Percentiles rank a stretch among this genome's conserved stretches.
phyloP scores from a whole-genome alignment of 2,329 filamentous ascomycete genomes.

The Penicillium oxalicum region DNA sequence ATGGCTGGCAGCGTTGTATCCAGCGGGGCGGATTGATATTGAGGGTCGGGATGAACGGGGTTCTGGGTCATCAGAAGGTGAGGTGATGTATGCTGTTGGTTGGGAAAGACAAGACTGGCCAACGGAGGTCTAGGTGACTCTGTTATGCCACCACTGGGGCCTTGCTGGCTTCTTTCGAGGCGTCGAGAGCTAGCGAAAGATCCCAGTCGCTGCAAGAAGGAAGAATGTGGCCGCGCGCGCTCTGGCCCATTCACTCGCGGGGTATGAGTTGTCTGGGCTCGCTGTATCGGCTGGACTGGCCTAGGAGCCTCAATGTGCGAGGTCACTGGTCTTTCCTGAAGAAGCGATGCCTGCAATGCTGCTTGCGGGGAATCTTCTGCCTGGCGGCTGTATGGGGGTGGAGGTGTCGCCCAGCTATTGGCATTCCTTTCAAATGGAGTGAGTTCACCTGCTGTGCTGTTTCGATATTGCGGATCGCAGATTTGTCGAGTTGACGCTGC shows the following conservation, averaged over 20 bases:
- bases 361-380: slow-evolving; percentile 35
- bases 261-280: slow-evolving; percentile 24
- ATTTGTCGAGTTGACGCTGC: slow-evolving; percentile 66
- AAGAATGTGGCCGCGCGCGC: slow-evolving; percentile 22
- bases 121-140: slow-evolving; percentile 11
- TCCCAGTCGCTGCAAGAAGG: slow-evolving; percentile 24
- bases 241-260: slow-evolving; percentile 17
- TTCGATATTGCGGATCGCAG: slow-evolving; percentile 49
- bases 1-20: not conserved
- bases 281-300: slow-evolving; percentile 10
- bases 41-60: too few species aligned
- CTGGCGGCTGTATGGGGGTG: slow-evolving; percentile 61
- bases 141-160: slow-evolving; percentile 7
- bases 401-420: slow-evolving; percentile 82
- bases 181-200: slow-evolving; percentile 21
- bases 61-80: too few species aligned
- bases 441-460: slow-evolving; percentile 43
- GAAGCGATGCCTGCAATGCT: slow-evolving; percentile 29
- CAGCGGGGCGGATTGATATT: not conserved
- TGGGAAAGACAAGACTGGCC: not conserved
- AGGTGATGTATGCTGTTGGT: too few species aligned
- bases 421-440: slow-evolving; percentile 81
- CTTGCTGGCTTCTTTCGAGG: slow-evolving; percentile 16
- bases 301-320: slow-evolving; percentile 1
- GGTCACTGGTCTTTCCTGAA: slow-evolving; percentile 23